Evolutionary conservation across 2,329 filamentous ascomycete genomes (phyloP).

Genomic region (Talaromyces sp.): DNA sequence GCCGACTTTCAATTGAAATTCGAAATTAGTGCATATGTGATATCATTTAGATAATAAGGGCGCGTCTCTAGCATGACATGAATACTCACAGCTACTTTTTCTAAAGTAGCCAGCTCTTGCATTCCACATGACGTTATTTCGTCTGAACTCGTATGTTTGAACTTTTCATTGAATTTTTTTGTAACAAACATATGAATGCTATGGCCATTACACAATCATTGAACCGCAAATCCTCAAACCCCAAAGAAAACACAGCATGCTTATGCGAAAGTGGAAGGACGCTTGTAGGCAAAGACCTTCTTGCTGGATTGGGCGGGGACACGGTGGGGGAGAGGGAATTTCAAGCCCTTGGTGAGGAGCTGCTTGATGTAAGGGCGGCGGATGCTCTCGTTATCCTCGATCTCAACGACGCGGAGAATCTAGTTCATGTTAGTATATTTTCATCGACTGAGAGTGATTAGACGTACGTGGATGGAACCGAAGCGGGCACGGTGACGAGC

Average conservation of each 20-base stretch:
- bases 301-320: slow-evolving; percentile 75
- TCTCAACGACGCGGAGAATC: slow-evolving; percentile 97
- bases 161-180: slow-evolving; percentile 11
- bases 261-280: slow-evolving; percentile 98
- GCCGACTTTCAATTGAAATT: not conserved
- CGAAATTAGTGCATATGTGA: slow-evolving; percentile 26
- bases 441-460: not conserved
- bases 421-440: slow-evolving; percentile 40
- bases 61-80: slow-evolving; percentile 37
- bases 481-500: slow-evolving; percentile 97
- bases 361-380: slow-evolving; percentile 99
- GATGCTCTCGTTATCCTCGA: slow-evolving; percentile 91
- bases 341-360: slow-evolving; percentile 89
- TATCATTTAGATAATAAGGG: slow-evolving; percentile 32
- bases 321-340: slow-evolving; percentile 98
- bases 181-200: slow-evolving; percentile 35
- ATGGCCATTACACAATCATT: slow-evolving; percentile 43
- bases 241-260: slow-evolving; percentile 42
- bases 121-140: not conserved
- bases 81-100: not conserved
- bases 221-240: slow-evolving; percentile 37
- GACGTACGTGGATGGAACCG: slow-evolving; percentile 93
- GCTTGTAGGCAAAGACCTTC: slow-evolving; percentile 89
- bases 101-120: not conserved
- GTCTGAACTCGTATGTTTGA: slow-evolving; percentile 4